Conservation (phyloP, 192 early-diverging fungal species). For the Backusella sp. region DNA sequence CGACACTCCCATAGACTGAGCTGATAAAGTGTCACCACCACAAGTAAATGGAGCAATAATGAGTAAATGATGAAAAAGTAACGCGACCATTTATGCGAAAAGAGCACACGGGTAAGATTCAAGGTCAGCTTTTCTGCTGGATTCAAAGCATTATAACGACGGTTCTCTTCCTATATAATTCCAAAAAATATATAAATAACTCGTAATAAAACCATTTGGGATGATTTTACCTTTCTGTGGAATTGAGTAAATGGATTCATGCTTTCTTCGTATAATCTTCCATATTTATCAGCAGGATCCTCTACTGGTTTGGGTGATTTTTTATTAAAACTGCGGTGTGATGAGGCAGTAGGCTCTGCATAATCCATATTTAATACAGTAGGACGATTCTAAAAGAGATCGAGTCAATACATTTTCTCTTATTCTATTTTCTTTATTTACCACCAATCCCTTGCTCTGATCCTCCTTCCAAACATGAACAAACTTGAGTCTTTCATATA, state of each 20-base stretch:
- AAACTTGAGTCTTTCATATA: slow-evolving; percentile 90
- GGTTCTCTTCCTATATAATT: slow-evolving; percentile 57
- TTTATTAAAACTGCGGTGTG: slow-evolving; percentile 11
- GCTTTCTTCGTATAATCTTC: slow-evolving; percentile 79
- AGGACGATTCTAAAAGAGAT: slow-evolving; percentile 12
- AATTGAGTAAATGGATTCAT: slow-evolving; percentile 91
- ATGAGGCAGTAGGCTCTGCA: slow-evolving; percentile 1
- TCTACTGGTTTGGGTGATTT: slow-evolving; percentile 31
- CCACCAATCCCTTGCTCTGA: slow-evolving; percentile 19
- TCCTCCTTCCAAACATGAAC: slow-evolving; percentile 65
- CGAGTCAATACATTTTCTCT: neutral
- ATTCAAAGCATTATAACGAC: slow-evolving; percentile 71
- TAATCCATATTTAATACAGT: slow-evolving; percentile 26
- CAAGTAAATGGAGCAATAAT: slow-evolving; percentile 74
- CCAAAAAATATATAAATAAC: too few species aligned
- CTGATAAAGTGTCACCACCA: slow-evolving; percentile 69
- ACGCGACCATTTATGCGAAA: slow-evolving; percentile 68
- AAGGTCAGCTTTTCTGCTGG: slow-evolving; percentile 71
- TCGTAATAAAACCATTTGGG: too few species aligned
- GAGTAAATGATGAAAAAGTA: slow-evolving; percentile 68
- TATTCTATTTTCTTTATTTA: neutral
- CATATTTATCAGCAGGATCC: slow-evolving; percentile 67
- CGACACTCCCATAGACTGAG: slow-evolving; percentile 65
- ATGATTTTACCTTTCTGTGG: slow-evolving; percentile 50
- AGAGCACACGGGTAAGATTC: slow-evolving; percentile 58